phyloP scores from a whole-genome alignment of 176 grass and related monocot species.

The Urochloa ruziziensis region DNA sequence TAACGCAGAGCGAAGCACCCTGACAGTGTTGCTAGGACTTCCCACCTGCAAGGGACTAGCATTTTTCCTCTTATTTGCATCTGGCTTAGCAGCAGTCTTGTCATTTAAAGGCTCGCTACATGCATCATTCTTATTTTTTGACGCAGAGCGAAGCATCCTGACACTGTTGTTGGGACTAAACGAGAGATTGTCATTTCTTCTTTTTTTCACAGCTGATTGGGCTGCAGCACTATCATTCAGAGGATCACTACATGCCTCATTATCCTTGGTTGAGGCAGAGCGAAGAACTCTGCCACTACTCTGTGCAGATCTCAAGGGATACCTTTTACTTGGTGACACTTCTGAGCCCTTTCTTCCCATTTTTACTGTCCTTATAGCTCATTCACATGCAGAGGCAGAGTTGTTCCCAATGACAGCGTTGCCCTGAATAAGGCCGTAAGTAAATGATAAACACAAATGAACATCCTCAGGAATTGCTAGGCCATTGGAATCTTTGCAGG shows the following conservation, averaged over 20 bases:
- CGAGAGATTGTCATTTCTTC: conserved; percentile 32
- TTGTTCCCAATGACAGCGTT: background rate
- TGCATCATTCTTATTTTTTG: conserved; percentile 38
- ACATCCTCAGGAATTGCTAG: conserved; percentile 7
- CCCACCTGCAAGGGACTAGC: conserved; percentile 31
- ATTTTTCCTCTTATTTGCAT: conserved; percentile 30
- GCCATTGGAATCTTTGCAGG: conserved; percentile 1
- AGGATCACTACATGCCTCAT: conserved; percentile 31
- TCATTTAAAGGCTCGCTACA: conserved; percentile 24
- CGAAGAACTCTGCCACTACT: conserved; percentile 53
- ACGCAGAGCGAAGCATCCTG: conserved; percentile 55
- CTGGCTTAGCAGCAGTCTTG: conserved; percentile 11
- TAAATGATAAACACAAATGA: conserved; percentile 12
- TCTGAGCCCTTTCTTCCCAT: conserved; percentile 43
- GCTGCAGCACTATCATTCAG: conserved; percentile 12
- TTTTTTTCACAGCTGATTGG: conserved; percentile 23
- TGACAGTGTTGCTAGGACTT: background rate
- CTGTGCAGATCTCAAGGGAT: conserved; percentile 63
- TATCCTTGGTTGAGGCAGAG: conserved; percentile 47
- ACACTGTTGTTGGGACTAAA: conserved; percentile 4
- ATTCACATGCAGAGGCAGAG: background rate
- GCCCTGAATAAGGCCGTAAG: conserved; percentile 10
- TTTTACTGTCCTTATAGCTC: background rate
- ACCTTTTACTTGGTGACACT: conserved; percentile 33
- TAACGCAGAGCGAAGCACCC: conserved; percentile 54